These are phyloP conservation scores for Pseudogymnoascus sp. DNA, from an alignment of 2,329 filamentous ascomycete genomes.

Conservation along the genomic window DNA sequence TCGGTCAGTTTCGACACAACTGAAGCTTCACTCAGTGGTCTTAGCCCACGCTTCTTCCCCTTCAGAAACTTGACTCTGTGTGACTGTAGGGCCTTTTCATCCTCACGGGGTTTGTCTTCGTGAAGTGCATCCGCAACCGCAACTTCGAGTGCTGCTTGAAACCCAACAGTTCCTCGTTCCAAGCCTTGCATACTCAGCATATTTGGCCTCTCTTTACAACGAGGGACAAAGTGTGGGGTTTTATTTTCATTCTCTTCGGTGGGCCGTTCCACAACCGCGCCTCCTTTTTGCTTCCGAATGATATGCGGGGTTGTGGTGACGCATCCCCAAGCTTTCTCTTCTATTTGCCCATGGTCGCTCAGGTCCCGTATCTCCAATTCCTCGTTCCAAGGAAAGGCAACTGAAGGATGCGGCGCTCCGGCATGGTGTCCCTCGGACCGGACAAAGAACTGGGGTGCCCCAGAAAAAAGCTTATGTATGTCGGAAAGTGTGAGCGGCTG, in stretches of 20 bases:
- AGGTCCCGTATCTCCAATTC: conserved; percentile 54
- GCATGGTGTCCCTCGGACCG: conserved; percentile 52
- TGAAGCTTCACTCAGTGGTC: conserved; percentile 48
- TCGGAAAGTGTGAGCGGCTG: conserved; percentile 50
- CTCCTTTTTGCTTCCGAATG: conserved; percentile 42
- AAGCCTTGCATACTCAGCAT: conserved; percentile 67
- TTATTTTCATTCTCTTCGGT: conserved; percentile 18
- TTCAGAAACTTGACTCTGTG: conserved; percentile 28
- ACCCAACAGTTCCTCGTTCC: conserved; percentile 65
- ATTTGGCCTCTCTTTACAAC: conserved; percentile 42
- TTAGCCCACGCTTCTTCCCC: conserved; percentile 33
- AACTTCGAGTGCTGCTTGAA: conserved; percentile 59
- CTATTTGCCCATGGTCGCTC: conserved; percentile 57
- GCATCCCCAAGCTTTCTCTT: conserved; percentile 55
- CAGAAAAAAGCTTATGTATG: conserved; percentile 64
- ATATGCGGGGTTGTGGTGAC: conserved; percentile 58
- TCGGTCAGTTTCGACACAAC: conserved; percentile 49
- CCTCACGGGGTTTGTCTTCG: conserved; percentile 46
- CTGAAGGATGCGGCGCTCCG: conserved; percentile 53
- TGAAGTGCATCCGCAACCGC: conserved; percentile 56
- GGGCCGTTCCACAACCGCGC: conserved; percentile 29
- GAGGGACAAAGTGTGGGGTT: conserved; percentile 23
- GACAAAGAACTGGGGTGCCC: conserved; percentile 66
- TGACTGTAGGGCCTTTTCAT: conserved; percentile 17
- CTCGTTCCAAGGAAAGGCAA: conserved; percentile 62